Conservation (phyloP, 2,329 filamentous ascomycete genomes). For the Diaporthe australafricana region DNA sequence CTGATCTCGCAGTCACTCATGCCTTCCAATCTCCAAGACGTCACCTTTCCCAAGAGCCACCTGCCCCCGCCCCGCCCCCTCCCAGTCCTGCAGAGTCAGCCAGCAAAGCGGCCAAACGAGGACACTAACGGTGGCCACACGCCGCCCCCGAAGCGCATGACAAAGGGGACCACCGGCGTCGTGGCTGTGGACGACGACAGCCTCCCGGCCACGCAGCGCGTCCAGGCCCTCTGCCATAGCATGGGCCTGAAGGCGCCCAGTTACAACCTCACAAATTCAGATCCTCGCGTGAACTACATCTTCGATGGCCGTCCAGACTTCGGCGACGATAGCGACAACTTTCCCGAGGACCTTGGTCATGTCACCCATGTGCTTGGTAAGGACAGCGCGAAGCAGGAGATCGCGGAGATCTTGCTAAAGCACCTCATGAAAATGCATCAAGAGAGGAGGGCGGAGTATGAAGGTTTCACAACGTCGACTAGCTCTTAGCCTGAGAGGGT, state of each 20-base stretch:
- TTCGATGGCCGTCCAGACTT: constrained; percentile 53
- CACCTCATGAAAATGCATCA: constrained; percentile 47
- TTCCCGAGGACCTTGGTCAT: constrained; percentile 44
- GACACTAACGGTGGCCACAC: background rate
- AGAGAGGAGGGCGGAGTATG: constrained; percentile 40
- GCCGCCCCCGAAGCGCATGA: constrained; percentile 31
- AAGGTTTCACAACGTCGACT: constrained; percentile 29
- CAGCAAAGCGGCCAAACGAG: background rate
- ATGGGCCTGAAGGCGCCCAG: constrained; percentile 49
- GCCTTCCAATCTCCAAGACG: constrained; percentile 39
- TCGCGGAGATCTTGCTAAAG: constrained; percentile 54
- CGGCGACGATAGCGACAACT: constrained; percentile 45
- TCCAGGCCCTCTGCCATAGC: constrained; percentile 47
- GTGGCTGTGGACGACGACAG: constrained; percentile 32
- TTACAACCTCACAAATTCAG: constrained; percentile 45
- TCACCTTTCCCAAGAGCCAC: constrained; percentile 36
- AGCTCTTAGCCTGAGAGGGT: background rate
- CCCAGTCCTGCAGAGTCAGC: background rate
- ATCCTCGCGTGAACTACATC: constrained; percentile 42
- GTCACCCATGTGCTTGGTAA: constrained; percentile 50
- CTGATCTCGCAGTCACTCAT: constrained; percentile 48
- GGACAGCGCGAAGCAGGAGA: constrained; percentile 49
- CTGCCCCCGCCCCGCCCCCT: background rate
- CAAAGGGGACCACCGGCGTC: background rate
- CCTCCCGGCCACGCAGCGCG: constrained; percentile 40